phyloP scores from a whole-genome alignment of 495 filamentous ascomycete species.

The Melanomma pulvis-pyrius region DNA sequence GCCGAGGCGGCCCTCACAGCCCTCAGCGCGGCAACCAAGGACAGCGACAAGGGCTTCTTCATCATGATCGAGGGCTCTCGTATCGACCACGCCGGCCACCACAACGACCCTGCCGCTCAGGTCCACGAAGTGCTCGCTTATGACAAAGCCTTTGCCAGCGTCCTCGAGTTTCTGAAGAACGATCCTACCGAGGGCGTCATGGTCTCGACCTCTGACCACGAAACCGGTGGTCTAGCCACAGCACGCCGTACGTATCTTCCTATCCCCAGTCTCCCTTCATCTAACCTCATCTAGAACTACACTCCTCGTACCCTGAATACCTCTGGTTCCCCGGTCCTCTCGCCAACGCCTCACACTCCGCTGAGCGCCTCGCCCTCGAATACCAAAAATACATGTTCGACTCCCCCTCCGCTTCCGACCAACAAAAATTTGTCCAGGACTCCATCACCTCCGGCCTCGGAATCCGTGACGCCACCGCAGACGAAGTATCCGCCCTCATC shows the following conservation, averaged over 20 bases:
- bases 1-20: slow-evolving; percentile 75
- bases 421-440: slow-evolving; percentile 58
- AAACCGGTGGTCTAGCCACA: slow-evolving; percentile 84
- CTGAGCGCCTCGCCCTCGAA: slow-evolving; percentile 65
- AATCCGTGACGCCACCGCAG: slow-evolving; percentile 69
- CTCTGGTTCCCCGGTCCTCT: slow-evolving; percentile 83
- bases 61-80: slow-evolving; percentile 96
- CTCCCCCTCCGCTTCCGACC: slow-evolving; percentile 29
- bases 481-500: slow-evolving; percentile 71
- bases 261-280: slow-evolving; percentile 1
- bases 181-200: slow-evolving; percentile 74
- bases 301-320: slow-evolving; percentile 71
- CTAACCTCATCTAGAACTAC: slow-evolving; percentile 53
- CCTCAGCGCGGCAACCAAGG: slow-evolving; percentile 78
- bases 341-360: slow-evolving; percentile 77
- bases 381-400: slow-evolving; percentile 60
- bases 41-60: slow-evolving; percentile 93
- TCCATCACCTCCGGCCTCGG: slow-evolving; percentile 71
- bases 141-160: slow-evolving; percentile 78
- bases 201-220: slow-evolving; percentile 90
- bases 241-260: slow-evolving; percentile 65
- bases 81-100: slow-evolving; percentile 95
- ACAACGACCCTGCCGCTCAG: slow-evolving; percentile 93
- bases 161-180: slow-evolving; percentile 80
- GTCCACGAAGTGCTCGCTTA: slow-evolving; percentile 93